A percentile compares a stretch with the other conserved stretches of the same genome.
Conservation (phyloP, 495 filamentous ascomycete genomes). For the Hypomontagnella monticulosa region DNA sequence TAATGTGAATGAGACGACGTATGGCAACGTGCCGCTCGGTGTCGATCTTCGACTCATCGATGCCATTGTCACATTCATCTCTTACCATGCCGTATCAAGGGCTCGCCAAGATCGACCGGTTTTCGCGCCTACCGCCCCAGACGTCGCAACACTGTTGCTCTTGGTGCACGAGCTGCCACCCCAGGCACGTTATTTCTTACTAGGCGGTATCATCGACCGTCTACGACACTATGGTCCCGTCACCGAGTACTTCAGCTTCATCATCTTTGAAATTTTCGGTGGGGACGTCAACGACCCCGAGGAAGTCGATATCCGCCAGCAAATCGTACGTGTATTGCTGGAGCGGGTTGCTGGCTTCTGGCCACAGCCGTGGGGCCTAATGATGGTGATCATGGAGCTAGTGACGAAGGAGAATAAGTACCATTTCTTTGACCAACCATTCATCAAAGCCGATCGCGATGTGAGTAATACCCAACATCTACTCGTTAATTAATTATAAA, state of each 20-base stretch:
- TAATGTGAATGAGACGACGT: constrained; percentile 63
- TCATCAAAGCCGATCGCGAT: constrained; percentile 87
- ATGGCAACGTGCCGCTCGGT: constrained; percentile 69
- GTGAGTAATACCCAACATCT: constrained; percentile 57
- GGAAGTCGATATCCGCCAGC: constrained; percentile 83
- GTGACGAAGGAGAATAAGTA: constrained; percentile 83
- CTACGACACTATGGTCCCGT: constrained; percentile 88
- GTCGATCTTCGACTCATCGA: constrained; percentile 80
- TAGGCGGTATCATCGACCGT: constrained; percentile 88
- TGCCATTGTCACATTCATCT: constrained; percentile 84
- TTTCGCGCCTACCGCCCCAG: constrained; percentile 76
- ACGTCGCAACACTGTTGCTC: constrained; percentile 76
- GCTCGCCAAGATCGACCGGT: constrained; percentile 57
- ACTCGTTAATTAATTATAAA: constrained; percentile 15
- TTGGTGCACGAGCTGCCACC: constrained; percentile 77
- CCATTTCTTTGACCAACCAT: constrained; percentile 90
- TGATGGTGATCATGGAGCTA: constrained; percentile 89
- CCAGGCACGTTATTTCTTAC: constrained; percentile 84
- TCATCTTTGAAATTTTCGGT: constrained; percentile 87
- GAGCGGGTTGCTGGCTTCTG: constrained; percentile 90
- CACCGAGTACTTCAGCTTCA: constrained; percentile 92
- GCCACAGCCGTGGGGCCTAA: constrained; percentile 95
- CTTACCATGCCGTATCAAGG: constrained; percentile 69
- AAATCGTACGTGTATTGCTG: constrained; percentile 85
- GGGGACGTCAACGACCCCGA: constrained; percentile 78